Evolutionary conservation across 1,284 basidiomycete genomes (phyloP).

Genomic region (Sporisorium exsertum): DNA sequence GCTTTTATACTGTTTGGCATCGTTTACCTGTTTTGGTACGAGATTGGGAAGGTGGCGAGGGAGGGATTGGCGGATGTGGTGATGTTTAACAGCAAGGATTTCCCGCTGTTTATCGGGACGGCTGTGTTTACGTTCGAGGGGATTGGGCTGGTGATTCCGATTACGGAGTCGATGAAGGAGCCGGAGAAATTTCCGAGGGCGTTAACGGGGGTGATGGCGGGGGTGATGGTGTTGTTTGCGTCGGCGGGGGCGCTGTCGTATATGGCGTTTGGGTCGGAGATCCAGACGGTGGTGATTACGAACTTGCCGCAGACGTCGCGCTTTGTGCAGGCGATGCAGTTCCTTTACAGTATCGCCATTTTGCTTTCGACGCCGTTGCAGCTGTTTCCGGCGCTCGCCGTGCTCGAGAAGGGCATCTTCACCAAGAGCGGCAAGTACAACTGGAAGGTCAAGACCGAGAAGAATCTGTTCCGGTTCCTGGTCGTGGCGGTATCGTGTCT

Average conservation of each 20-base stretch:
- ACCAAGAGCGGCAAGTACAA: conserved; percentile 83
- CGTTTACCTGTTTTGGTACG: conserved; percentile 69
- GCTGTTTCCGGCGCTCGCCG: conserved; percentile 95
- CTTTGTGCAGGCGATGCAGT: conserved; percentile 85
- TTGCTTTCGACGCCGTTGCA: conserved; percentile 88
- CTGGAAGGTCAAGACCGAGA: conserved; percentile 78
- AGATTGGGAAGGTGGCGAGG: conserved; percentile 55
- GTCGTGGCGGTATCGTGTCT: conserved; percentile 81
- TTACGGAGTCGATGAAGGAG: conserved; percentile 91
- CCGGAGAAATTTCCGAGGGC: conserved; percentile 91
- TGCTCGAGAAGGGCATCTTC: conserved; percentile 97
- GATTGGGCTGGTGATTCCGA: conserved; percentile 95
- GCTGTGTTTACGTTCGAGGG: conserved; percentile 99
- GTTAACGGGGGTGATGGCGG: conserved; percentile 89
- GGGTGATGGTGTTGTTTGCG: conserved; percentile 82
- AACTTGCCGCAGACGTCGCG: conserved; percentile 88
- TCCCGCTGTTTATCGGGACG: conserved; percentile 92
- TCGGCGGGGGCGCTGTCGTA: conserved; percentile 90
- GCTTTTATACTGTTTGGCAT: conserved; percentile 91
- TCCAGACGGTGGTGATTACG: conserved; percentile 93
- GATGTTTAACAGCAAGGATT: conserved; percentile 88
- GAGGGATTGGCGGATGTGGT: conserved; percentile 76
- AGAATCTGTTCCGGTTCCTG: conserved; percentile 87
- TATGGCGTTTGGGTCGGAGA: conserved; percentile 85
- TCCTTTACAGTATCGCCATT: conserved; percentile 78